Evolutionary conservation across 2,329 filamentous ascomycete species (phyloP).

Genomic region (Oidium heveae): DNA sequence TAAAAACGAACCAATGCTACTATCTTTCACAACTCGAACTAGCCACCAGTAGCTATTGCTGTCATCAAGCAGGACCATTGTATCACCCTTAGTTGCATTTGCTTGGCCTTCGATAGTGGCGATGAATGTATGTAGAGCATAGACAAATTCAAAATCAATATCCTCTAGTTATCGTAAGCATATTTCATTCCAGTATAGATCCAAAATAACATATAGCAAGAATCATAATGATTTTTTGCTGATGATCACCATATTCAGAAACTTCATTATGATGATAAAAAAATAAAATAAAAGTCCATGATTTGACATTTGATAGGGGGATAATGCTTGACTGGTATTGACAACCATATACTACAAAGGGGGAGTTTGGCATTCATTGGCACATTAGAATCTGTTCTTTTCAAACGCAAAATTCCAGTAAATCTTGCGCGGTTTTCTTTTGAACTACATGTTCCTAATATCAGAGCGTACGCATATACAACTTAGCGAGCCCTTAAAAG

Average conservation of each 20-base stretch:
- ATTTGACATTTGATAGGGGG: too few species aligned
- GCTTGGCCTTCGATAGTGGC: constrained; percentile 95
- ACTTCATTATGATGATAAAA: neutral
- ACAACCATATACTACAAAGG: too few species aligned
- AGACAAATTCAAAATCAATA: constrained; percentile 99
- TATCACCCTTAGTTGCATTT: constrained; percentile 94
- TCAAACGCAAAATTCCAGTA: too few species aligned
- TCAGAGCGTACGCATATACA: too few species aligned
- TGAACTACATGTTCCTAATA: too few species aligned
- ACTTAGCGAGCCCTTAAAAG: too few species aligned
- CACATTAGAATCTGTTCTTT: too few species aligned
- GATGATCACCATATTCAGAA: neutral
- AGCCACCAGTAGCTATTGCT: constrained; percentile 99
- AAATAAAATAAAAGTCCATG: too few species aligned
- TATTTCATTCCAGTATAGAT: constrained; percentile 37
- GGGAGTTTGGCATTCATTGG: too few species aligned
- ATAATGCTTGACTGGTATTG: too few species aligned
- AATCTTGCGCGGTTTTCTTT: too few species aligned
- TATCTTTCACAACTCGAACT: constrained; percentile 89
- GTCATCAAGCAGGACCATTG: constrained; percentile 93
- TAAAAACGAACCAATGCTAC: constrained; percentile 45
- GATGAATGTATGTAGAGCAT: constrained; percentile 90
- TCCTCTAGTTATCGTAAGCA: constrained; percentile 85
- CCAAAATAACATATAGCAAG: too few species aligned
- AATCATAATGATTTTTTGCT: constrained; percentile 5